Base-by-base conservation (phyloP, 2,329 filamentous ascomycete genomes). In the Fusarium sp. region DNA sequence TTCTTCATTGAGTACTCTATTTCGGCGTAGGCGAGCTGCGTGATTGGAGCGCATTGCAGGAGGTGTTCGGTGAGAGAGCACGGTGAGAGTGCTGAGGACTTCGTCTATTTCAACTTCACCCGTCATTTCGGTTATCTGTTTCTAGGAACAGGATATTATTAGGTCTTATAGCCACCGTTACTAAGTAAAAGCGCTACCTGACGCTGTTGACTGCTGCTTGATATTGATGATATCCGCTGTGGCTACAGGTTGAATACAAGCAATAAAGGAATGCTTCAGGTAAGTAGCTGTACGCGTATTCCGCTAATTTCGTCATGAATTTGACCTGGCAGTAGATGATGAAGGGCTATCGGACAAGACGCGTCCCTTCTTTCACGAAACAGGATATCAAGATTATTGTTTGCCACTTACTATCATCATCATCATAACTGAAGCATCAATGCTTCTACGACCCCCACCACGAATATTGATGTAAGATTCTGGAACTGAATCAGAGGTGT, bases 41-140 rank as follows among this genome's bases (percentile, higher is more conserved):
- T 70, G 66, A 69, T 69, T 70, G 66, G 67, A 67, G 62, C 67
- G 62, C 67, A 39, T 63, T 63, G 16, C 43, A 56, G 42, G 44
- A 46, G 54, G 41, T 34, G 34, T n/a, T 69, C 52, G 48, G 56
- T 63, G 52, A 52, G 43, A 25, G 49, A 49, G 31, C 37, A 37
- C 52, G 48, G 52, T 63, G 52, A 69, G 39, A 34, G 19, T 30
- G 21, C 45, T 46, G 23, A 12, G 46, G 44, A 21, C 28, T 53
- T 30, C 19, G 42, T 65, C 41, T 54, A 55, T 43, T 53, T 54
- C 56, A 26, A 62, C 44, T 43, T 26, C 46, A 45, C 49, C 25
- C 19, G 25, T 30, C 7, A 46, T 68, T 46, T 55, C 31, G 41
- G 66, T 62, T 66, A 41, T 46, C 42, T 45, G 60, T 26, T 41